Conservation (phyloP, 2,329 filamentous ascomycete genomes). For the Anthostomella pinea region DNA sequence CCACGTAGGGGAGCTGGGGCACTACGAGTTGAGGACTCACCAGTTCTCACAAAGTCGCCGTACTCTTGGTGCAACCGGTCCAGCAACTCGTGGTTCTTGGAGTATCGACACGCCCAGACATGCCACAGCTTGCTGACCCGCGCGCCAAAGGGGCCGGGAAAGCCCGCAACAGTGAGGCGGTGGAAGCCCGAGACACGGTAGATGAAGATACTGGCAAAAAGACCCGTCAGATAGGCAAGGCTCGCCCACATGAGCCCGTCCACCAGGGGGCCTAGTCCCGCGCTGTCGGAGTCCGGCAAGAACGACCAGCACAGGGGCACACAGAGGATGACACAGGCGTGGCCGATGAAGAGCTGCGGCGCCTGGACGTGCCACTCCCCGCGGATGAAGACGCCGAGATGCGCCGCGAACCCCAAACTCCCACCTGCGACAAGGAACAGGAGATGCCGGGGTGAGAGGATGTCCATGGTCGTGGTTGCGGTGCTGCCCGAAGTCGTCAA, state of each 20-base stretch:
- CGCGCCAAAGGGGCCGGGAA: slow-evolving; percentile 36
- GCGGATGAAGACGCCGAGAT: slow-evolving; percentile 20
- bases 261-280: slow-evolving; percentile 7
- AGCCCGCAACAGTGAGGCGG: slow-evolving; percentile 31
- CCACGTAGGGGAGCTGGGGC: too few relatives aligned
- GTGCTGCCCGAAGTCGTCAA: too few relatives aligned
- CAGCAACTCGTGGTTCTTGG: slow-evolving; percentile 22
- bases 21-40: slow-evolving; percentile 5
- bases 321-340: slow-evolving; percentile 3
- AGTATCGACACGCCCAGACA: slow-evolving; percentile 24
- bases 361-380: slow-evolving; percentile 28
- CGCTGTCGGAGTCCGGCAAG: background rate
- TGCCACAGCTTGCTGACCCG: slow-evolving; percentile 38
- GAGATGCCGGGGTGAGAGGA: too few relatives aligned
- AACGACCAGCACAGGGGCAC: background rate
- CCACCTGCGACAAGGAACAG: too few relatives aligned
- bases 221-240: slow-evolving; percentile 12
- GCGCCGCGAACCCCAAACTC: too few relatives aligned
- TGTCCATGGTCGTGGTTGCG: too few relatives aligned
- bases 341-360: slow-evolving; percentile 15
- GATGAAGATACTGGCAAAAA: slow-evolving; percentile 32
- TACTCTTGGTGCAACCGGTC: slow-evolving; percentile 21
- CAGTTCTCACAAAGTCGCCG: slow-evolving; percentile 27
- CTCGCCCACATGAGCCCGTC: background rate
- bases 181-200: slow-evolving; percentile 39